These are phyloP conservation scores for Cyberlindnera samutprakarnensis DNA, from an alignment of 805 yeast genomes.

Conservation along the genomic window DNA sequence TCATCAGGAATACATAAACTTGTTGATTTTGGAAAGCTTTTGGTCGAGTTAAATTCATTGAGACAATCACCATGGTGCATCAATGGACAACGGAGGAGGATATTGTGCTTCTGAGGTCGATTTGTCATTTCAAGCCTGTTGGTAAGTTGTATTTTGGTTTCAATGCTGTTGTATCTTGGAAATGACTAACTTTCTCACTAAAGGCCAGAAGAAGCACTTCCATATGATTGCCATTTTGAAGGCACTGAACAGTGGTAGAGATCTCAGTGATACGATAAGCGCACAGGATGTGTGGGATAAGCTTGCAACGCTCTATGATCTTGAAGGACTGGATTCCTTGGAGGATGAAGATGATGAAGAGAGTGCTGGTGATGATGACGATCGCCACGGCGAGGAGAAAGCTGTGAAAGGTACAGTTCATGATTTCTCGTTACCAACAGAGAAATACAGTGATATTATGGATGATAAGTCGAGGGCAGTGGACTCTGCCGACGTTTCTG, in stretches of 20 bases:
- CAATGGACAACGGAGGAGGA: conserved; percentile 60
- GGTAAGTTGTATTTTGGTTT: conserved; percentile 31
- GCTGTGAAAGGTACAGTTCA: conserved; percentile 6
- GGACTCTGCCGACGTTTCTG: background rate
- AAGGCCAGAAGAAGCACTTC: conserved; percentile 22
- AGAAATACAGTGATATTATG: conserved; percentile 23
- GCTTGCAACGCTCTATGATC: conserved; percentile 44
- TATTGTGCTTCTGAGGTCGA: conserved; percentile 48
- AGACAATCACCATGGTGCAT: conserved; percentile 7
- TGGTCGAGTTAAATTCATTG: too few species aligned
- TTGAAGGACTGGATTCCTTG: conserved; percentile 48
- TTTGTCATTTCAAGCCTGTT: conserved; percentile 62
- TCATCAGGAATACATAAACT: too few species aligned
- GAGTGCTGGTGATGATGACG: conserved; percentile 1
- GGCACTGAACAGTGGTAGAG: conserved; percentile 8
- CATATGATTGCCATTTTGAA: conserved; percentile 28
- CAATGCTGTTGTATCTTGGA: background rate
- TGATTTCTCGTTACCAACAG: conserved; percentile 7
- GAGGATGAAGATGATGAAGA: conserved; percentile 28
- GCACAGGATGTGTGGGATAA: conserved; percentile 52
- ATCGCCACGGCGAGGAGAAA: too few species aligned
- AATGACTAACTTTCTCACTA: conserved; percentile 1
- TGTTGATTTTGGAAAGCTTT: too few species aligned
- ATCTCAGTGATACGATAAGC: conserved; percentile 25
- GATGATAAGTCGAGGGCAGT: conserved; percentile 27